Base-by-base conservation (phyloP, 2,329 filamentous ascomycete genomes). In the Sordariomycetes sp. region DNA sequence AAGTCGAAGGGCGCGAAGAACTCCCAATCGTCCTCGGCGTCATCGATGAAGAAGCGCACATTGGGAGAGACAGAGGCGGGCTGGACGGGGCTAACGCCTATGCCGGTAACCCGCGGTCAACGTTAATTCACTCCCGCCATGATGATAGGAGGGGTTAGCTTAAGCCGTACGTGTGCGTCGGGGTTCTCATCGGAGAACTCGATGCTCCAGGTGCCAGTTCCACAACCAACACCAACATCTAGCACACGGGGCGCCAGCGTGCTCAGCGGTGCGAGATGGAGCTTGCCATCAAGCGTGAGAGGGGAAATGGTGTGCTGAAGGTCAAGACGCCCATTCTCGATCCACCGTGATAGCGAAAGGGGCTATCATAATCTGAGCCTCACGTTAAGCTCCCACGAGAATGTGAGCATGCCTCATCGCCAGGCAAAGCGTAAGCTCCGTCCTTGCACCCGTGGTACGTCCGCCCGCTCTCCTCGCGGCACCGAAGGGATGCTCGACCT, bases 41-140 rank as follows among this genome's bases (percentile, higher is more conserved):
- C 71, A 57, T 76, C 73, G 51, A 76, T 65, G 34, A 74, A 71
- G 61, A 80, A 80, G 13, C 66, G 64, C 3, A 78, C 69, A 55
- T 81, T 80, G 1, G 74, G 69, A 1, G 77, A 76, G 2, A 77
- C 72, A 62, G 69, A 70, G 1, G 57, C 57, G 0, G 72, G 69
- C 35, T 74, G 72, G 2, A 74, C 74, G 0, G 72, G 72, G 35
- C 70, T 72, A n/a, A 75, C 62, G 60, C 75, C 72, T 3, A 73
- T 68, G 2, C 72, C 73, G 2, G 70, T 63, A 25, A 74, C 63
- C 63, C 68, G 20, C 36, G 13, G 13, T 4, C 8, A 13, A n/a
- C 42, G 17, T 48, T 48, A 48, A 20, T 20, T 20, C 10, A 5
- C 17, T 20, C 2, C 22, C n/a, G 8, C 3, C 36, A 4, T 15